Conservation (phyloP, 2,329 filamentous ascomycete species). For the Colletotrichum sp. region DNA sequence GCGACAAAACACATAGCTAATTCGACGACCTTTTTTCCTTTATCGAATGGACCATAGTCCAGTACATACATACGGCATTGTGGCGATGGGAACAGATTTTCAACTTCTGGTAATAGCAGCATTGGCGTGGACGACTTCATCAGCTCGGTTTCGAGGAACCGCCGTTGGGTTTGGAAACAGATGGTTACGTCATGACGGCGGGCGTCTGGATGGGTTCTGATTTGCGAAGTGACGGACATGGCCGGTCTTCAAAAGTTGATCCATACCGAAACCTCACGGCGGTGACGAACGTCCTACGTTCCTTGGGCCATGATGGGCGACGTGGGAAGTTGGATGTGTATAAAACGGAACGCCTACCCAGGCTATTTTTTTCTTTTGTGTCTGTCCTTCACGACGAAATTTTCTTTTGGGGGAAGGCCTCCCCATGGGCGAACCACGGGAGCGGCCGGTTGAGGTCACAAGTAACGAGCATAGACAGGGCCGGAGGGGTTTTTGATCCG, state of each 20-base stretch:
- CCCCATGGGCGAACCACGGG: not conserved
- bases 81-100: constrained; percentile 13
- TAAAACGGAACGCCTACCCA: constrained; percentile 6
- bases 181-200: not conserved
- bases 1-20: constrained; percentile 20
- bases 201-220: not conserved
- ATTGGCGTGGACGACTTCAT: constrained; percentile 9
- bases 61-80: constrained; percentile 22
- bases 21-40: constrained; percentile 22
- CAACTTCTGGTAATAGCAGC: constrained; percentile 24
- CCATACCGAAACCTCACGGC: not conserved
- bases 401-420: not conserved
- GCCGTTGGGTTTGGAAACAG: constrained; percentile 10
- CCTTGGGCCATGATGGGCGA: constrained; percentile 3
- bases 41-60: constrained; percentile 18
- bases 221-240: not conserved
- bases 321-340: constrained; percentile 18
- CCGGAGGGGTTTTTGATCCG: constrained; percentile 12
- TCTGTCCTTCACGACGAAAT: constrained; percentile 12
- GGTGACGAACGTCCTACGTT: not conserved
- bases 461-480: constrained; percentile 24
- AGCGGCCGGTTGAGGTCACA: not conserved
- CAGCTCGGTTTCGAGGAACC: not conserved
- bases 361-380: constrained; percentile 14
- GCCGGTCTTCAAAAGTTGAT: not conserved